Evolutionary conservation across 75 land plant species (phyloP).

Genomic region (Ceratopteris richardii): DNA sequence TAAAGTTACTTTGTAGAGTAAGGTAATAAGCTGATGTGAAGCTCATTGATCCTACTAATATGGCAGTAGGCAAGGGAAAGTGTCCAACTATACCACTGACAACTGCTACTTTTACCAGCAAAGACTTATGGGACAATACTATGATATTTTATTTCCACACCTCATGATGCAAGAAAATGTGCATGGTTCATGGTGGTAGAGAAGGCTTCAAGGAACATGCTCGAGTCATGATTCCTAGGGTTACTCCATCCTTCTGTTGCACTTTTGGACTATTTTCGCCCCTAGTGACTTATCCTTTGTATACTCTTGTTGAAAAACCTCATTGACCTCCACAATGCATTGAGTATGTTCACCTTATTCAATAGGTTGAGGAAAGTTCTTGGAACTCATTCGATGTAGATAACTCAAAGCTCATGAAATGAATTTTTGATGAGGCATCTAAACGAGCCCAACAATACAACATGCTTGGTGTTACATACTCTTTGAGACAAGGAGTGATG

Average conservation of each 20-base stretch:
- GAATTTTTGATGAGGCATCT: conserved; percentile 79
- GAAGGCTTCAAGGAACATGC: conserved; percentile 99
- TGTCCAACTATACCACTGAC: too few relatives aligned
- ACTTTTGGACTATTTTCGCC: conserved; percentile 95
- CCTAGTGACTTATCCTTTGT: conserved; percentile 93
- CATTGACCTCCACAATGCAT: conserved; percentile 97
- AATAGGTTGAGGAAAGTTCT: conserved; percentile 89
- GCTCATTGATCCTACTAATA: too few relatives aligned
- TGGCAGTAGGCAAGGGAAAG: too few relatives aligned
- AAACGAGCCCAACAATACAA: neutral
- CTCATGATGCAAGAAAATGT: too few relatives aligned
- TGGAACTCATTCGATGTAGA: conserved; percentile 89
- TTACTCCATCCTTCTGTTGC: conserved; percentile 95
- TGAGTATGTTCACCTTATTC: conserved; percentile 95
- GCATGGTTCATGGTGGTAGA: conserved; percentile 98
- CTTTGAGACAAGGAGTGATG: too few relatives aligned
- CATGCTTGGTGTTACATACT: too few relatives aligned
- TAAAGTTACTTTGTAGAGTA: too few relatives aligned
- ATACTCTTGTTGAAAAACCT: conserved; percentile 98
- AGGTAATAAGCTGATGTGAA: too few relatives aligned
- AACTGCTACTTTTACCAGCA: too few relatives aligned
- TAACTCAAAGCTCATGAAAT: conserved; percentile 90
- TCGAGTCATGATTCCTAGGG: conserved; percentile 82
- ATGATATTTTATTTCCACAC: too few relatives aligned
- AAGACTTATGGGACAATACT: too few relatives aligned